These are phyloP conservation scores for Phytophthora syringae DNA, from an alignment of 352 stramenopile species.

Conservation along the genomic window DNA sequence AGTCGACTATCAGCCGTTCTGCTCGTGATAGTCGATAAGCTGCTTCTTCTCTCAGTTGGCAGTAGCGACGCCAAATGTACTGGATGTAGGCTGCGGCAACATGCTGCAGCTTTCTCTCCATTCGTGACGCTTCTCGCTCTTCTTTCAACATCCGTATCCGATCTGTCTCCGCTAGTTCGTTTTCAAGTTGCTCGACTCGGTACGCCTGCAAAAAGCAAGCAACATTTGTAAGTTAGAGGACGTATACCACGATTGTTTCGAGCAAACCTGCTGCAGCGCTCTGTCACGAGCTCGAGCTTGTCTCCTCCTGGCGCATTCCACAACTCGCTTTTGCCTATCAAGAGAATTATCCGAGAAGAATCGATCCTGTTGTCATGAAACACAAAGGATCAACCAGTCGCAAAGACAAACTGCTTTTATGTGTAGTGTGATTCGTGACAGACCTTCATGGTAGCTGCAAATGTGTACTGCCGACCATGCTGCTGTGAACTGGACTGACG, in stretches of 20 bases:
- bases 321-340: conserved; percentile 50
- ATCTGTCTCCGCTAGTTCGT: conserved; percentile 51
- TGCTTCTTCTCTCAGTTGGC: conserved; percentile 16
- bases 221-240: not conserved
- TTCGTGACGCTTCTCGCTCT: conserved; percentile 58
- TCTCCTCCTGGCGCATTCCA: conserved; percentile 63
- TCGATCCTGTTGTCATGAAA: conserved; percentile 47
- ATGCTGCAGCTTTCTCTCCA: conserved; percentile 65
- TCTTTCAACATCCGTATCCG: conserved; percentile 45
- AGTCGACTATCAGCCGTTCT: conserved; percentile 42
- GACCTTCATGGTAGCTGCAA: conserved; percentile 48
- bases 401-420: not conserved
- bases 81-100: conserved; percentile 78
- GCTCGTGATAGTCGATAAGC: conserved; percentile 26
- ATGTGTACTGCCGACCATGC: conserved; percentile 39
- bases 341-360: conserved; percentile 83
- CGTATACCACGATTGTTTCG: not conserved
- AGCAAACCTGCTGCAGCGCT: conserved; percentile 55
- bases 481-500: conserved; percentile 44
- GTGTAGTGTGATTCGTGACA: not conserved
- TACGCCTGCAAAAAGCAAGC: conserved; percentile 35
- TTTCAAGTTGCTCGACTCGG: conserved; percentile 53
- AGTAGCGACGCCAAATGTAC: conserved; percentile 55
- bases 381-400: not conserved
- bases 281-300: conserved; percentile 60